Base-by-base conservation (phyloP, 768 basidiomycete species). In the Lactarius indigo region DNA sequence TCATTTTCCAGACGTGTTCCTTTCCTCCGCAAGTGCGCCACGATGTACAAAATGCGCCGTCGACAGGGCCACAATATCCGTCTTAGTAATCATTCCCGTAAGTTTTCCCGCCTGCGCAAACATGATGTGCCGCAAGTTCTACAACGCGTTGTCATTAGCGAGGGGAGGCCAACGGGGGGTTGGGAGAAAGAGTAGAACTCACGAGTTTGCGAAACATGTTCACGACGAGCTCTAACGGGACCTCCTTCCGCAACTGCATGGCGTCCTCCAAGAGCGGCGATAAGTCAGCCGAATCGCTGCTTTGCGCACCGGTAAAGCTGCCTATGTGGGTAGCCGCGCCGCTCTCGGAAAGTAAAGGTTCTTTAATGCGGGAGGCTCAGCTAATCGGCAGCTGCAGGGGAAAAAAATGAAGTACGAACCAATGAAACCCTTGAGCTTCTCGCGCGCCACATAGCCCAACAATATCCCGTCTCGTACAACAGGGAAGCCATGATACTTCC, bases 191-290 rank as follows among this genome's bases (percentile, higher is more conserved):
- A n/a, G 17, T 30, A 44, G 10, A 20, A 59, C 76, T 59, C 50
- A 87, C 89, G 74, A 91, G 75, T 77, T 86, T 89, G 75, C 89
- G 89, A 78, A 90, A 90, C 83, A 88, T 87, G 71, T 79, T 84
- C 31, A 90, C 88, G 17, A 90, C 86, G 12, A 89, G 78, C 69
- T 90, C 88, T 72, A 86, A 82, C 2, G 89, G 87, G 15, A 88
- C 85, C 68, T 88, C 87, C 73, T 87, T 85, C 41, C 87, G 80
- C 63, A 91, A 78, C 66, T 88, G 85, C 58, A 87, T 76, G 0
- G 86, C 81, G 54, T 83, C 75, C 55, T 82, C 81, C 26, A 81
- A 69, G 23, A 78, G 67, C 0, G 72, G 44, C 1, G 79, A 77
- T 26, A 82, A 72, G 65, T 81, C 73, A 4, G 58, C 54, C 30